These are phyloP conservation scores for Pinus taeda DNA, from an alignment of 75 land plant genomes.

Conservation along the genomic window DNA sequence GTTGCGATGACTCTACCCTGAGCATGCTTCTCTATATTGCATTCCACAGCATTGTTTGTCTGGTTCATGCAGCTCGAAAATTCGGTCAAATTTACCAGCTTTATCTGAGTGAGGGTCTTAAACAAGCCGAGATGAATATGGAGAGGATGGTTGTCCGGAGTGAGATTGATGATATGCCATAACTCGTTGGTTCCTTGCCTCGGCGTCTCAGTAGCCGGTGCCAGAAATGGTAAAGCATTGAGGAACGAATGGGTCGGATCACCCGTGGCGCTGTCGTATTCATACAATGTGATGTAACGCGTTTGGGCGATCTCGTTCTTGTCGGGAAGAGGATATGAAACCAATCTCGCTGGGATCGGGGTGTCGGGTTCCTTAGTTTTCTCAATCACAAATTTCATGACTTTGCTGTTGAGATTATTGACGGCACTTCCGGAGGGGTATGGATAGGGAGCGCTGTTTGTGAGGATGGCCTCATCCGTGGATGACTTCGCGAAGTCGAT, in stretches of 20 bases:
- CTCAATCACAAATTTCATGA: slow-evolving; percentile 61
- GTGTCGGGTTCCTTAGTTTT: slow-evolving; percentile 12
- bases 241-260: slow-evolving; percentile 21
- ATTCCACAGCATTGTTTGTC: slow-evolving; percentile 12
- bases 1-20: neutral
- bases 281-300: slow-evolving; percentile 21
- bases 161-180: slow-evolving; percentile 37
- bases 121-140: slow-evolving; percentile 32
- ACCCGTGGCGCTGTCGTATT: slow-evolving; percentile 8
- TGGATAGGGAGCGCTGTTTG: slow-evolving; percentile 47
- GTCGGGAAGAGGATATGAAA: neutral
- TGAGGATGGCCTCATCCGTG: slow-evolving; percentile 19
- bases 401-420: slow-evolving; percentile 38
- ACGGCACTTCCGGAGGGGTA: slow-evolving; percentile 46
- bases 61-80: slow-evolving; percentile 11
- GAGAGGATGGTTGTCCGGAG: slow-evolving; percentile 33
- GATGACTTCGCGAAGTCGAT: slow-evolving; percentile 52
- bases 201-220: slow-evolving; percentile 38
- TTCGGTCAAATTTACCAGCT: slow-evolving; percentile 7
- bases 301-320: neutral
- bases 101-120: slow-evolving; percentile 1
- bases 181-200: slow-evolving; percentile 21
- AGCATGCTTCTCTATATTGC: neutral
- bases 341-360: slow-evolving; percentile 4
- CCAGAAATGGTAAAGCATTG: slow-evolving; percentile 18